A percentile compares a stretch with the other conserved stretches of the same genome.
Conservation (phyloP, 1,284 basidiomycete genomes). For the Schizopora paradoxa region DNA sequence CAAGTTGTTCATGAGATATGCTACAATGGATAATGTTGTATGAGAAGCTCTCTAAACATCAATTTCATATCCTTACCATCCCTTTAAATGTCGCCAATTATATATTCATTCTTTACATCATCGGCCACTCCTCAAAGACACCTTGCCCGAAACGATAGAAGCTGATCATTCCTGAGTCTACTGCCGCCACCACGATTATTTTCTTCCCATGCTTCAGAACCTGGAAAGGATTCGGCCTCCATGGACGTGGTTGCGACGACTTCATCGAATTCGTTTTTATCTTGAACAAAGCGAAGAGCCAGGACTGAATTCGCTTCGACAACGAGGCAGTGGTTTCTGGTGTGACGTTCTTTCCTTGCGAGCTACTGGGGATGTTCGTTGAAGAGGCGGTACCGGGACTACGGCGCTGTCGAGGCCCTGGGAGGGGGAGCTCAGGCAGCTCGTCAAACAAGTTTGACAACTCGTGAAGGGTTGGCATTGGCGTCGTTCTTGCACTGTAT, state of each 20-base stretch:
- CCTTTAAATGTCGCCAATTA: too few relatives aligned
- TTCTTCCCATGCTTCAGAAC: slow-evolving; percentile 83
- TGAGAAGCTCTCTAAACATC: too few relatives aligned
- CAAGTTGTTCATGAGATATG: too few relatives aligned
- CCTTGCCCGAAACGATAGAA: slow-evolving; percentile 88
- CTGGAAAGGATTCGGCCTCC: slow-evolving; percentile 61
- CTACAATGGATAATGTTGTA: too few relatives aligned
- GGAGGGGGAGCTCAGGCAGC: slow-evolving; percentile 53
- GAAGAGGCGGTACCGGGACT: slow-evolving; percentile 24
- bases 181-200: slow-evolving; percentile 81
- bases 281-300: not conserved
- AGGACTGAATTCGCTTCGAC: not conserved
- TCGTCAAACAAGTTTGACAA: slow-evolving; percentile 56
- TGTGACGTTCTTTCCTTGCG: too few relatives aligned
- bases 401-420: slow-evolving; percentile 44
- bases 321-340: too few relatives aligned
- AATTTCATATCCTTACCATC: too few relatives aligned
- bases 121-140: slow-evolving; percentile 78
- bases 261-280: not conserved
- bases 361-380: slow-evolving; percentile 15
- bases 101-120: too few relatives aligned
- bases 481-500: slow-evolving; percentile 62
- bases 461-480: slow-evolving; percentile 68
- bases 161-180: slow-evolving; percentile 84
- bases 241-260: slow-evolving; percentile 11